Evolutionary conservation across 2,329 filamentous ascomycete genomes (phyloP), one percentile per base, ranked within the genome.

Genomic region (Meredithiella fracta): DNA sequence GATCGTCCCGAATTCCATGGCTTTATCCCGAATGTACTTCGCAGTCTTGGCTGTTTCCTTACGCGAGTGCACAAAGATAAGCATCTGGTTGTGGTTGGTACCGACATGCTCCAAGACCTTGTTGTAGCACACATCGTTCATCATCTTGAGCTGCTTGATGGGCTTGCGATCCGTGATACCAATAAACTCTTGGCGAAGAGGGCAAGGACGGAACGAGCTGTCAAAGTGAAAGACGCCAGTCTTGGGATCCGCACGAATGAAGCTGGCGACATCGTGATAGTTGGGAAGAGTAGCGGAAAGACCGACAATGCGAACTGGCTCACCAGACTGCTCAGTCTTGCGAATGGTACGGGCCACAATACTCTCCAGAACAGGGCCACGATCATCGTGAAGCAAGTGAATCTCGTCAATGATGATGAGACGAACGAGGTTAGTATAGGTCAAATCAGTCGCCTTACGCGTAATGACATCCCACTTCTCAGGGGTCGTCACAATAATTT

Each of bases 381-480:
- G 86, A 62, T 98, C 92, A 66, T 98, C 94, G 68, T 98, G 92
- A 52, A 98, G 79, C 65, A 98, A 73, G 74, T 98, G 92, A 62
- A 98, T 97, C 69, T 98, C 92, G 64, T 98, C 92, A 59, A 98
- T 97, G 66, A 96, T 90, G 58, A 98, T 84, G 9, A 98, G 77
- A 40, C 91, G 84, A 25, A 98, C 92, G n/a, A 98, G 79, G 63
- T 94, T 94, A 15, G 90, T 98, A 69, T 98, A 98, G 63, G 89
- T 94, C 55, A 92, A 80, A 66, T 98, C 94, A 1, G 91, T 96
- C 5, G 91, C 90, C 69, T 98, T 98, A 69, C 94, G 82, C 4
- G 94, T 98, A 63, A 98, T 96, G 62, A 98, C 91, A 69, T 98
- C 92, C 86, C 89, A 98, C 71, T 98, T 98, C 69, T 98, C 92